Evolutionary conservation across 352 stramenopile genomes (phyloP).

Genomic region (Globisporangium recalcitrans): DNA sequence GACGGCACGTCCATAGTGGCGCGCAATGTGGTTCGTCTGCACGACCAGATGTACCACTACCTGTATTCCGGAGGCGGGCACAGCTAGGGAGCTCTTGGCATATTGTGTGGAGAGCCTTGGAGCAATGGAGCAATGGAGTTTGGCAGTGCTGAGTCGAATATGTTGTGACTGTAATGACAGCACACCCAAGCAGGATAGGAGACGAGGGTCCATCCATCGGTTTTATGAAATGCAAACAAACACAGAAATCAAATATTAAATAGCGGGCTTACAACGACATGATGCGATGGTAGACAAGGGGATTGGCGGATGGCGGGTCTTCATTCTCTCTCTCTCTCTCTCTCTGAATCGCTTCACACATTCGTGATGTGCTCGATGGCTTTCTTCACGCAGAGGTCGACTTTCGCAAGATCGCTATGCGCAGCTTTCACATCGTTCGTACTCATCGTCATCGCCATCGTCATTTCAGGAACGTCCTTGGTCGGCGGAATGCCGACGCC

Average conservation of each 20-base stretch:
- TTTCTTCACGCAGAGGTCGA: slow-evolving; percentile 61
- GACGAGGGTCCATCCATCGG: neutral
- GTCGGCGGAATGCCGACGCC: slow-evolving; percentile 55
- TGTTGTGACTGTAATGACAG: neutral
- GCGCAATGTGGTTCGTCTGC: slow-evolving; percentile 84
- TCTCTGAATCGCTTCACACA: slow-evolving; percentile 16
- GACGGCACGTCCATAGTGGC: slow-evolving; percentile 85
- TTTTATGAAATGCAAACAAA: slow-evolving; percentile 1
- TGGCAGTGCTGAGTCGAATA: neutral
- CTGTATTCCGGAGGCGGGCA: slow-evolving; percentile 44
- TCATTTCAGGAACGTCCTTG: slow-evolving; percentile 25
- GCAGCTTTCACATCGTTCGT: neutral
- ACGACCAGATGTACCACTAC: slow-evolving; percentile 96
- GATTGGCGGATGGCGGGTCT: neutral
- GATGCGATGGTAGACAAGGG: neutral
- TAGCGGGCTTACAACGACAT: slow-evolving; percentile 6
- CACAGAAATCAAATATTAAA: slow-evolving; percentile 10
- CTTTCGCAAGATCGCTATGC: slow-evolving; percentile 12
- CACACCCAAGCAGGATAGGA: neutral
- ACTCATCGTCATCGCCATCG: neutral
- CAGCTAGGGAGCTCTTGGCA: slow-evolving; percentile 10
- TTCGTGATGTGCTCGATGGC: slow-evolving; percentile 72
- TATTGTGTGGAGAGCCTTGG: too few relatives aligned
- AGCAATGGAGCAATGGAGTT: neutral
- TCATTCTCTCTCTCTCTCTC: neutral